Base-by-base conservation (phyloP, 2,329 filamentous ascomycete species). In the Colletotrichum noveboracense region DNA sequence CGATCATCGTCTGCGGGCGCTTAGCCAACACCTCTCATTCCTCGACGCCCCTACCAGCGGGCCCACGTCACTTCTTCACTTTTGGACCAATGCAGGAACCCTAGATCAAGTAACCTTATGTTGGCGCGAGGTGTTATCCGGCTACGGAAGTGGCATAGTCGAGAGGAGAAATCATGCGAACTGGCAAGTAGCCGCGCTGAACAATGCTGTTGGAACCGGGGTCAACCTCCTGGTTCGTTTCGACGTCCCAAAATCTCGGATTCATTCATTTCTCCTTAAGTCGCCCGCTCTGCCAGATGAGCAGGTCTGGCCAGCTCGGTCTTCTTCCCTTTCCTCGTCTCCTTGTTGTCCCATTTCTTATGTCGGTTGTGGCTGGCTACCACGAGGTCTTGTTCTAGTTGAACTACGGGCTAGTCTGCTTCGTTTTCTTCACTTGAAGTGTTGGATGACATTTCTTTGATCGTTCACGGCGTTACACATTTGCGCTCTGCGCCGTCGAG, bases 11-110 rank as follows among this genome's bases (percentile, higher is more conserved):
- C 61, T 21, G 55, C 36, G 38, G 65, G 74, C 74, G 70, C 74
- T 74, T 76, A 76, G 58, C 74, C 26, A 64, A 16, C 30, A 30
- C 21, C 58, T 74, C 65, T 74, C 64, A 76, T 76, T 75, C 74
- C 64, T 56, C 64, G 30, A 34, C 13, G 61, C 70, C 65, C 48
- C 48, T 24, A 61, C 24, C 56, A 18, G 30, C 34, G 74, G 43
- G n/a, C 64, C 74, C 74, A 69, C 65, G 58, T 28, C 60, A 52
- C 65, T 28, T 24, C n/a, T 65, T 28, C 60, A 52, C 65, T 28
- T 24, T 16, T 65, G 34, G 21, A 9, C 34, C 28, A 21, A 28
- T 74, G 74, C 74, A 69, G 38, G 64, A 74, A 60, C 30, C 74
- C 70, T 30, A 38, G 28, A 21, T 28, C n/a, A 48, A 68, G 70